Percentiles rank a stretch among this genome's conserved stretches.
Conservation (phyloP, 2,329 filamentous ascomycete genomes). For the Didymella pinodella region DNA sequence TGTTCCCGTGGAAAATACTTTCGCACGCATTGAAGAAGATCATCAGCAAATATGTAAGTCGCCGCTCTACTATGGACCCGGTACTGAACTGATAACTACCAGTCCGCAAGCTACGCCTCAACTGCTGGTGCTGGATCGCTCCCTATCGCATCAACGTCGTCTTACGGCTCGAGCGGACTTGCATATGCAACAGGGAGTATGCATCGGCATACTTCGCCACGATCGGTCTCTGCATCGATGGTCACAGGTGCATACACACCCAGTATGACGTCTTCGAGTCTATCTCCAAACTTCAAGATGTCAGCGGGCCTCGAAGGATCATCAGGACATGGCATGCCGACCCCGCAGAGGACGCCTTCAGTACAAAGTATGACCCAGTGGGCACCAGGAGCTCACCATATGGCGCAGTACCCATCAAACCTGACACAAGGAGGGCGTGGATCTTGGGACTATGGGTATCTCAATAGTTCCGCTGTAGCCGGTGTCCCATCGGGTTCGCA, state of each 20-base stretch:
- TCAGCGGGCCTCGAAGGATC: constrained; percentile 51
- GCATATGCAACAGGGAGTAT: constrained; percentile 59
- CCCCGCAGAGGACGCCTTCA: constrained; percentile 45
- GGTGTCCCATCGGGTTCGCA: constrained; percentile 40
- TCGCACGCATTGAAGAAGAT: constrained; percentile 93
- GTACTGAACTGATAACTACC: constrained; percentile 47
- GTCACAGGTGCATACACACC: constrained; percentile 55
- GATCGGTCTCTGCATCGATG: constrained; percentile 56
- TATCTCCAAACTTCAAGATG: constrained; percentile 55
- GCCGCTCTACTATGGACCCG: constrained; percentile 22
- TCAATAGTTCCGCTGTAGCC: constrained; percentile 37
- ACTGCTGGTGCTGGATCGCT: constrained; percentile 62
- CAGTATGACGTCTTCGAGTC: constrained; percentile 53
- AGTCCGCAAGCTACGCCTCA: constrained; percentile 75
- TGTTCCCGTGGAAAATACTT: constrained; percentile 95
- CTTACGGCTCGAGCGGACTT: constrained; percentile 52
- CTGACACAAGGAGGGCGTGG: constrained; percentile 42
- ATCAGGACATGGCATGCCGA: constrained; percentile 47
- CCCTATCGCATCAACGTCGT: constrained; percentile 46
- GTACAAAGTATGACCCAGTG: constrained; percentile 49
- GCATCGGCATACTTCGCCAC: constrained; percentile 58
- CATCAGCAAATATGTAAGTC: constrained; percentile 89
- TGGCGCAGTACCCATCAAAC: constrained; percentile 45
- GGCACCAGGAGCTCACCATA: constrained; percentile 41
- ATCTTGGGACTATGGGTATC: constrained; percentile 51